phyloP scores from a whole-genome alignment of 108 stramenopile genomes.

The Stephanodiscus minutulus region DNA sequence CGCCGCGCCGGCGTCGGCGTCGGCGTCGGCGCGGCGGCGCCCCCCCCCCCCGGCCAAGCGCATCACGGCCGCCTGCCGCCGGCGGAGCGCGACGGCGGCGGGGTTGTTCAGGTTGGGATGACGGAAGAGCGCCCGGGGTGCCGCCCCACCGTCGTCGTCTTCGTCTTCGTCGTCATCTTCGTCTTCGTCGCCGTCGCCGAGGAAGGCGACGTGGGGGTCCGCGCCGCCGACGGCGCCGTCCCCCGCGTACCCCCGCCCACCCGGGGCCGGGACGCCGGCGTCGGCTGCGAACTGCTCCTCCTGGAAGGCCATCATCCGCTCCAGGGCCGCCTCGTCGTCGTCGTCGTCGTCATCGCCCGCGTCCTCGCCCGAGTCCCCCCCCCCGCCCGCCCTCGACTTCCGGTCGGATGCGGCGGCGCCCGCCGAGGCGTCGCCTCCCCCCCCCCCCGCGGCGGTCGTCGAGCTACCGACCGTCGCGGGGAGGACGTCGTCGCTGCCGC shows the following conservation, averaged over 20 bases:
- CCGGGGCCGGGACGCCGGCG: neutral
- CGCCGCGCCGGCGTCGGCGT: neutral
- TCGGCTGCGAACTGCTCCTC: slow-evolving; percentile 20
- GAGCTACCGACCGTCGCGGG: too few species aligned
- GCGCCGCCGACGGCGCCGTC: neutral
- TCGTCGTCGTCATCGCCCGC: slow-evolving; percentile 3
- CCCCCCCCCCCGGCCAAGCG: neutral
- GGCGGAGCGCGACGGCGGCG: slow-evolving; percentile 34
- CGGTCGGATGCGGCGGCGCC: neutral
- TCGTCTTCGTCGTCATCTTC: neutral
- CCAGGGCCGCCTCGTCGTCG: slow-evolving; percentile 28
- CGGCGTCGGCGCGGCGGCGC: neutral
- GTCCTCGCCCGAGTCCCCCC: neutral
- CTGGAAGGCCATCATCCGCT: slow-evolving; percentile 36
- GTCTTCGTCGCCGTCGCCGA: slow-evolving; percentile 13
- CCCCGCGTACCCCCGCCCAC: too few species aligned
- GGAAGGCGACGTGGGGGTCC: slow-evolving; percentile 27
- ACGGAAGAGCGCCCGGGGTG: neutral
- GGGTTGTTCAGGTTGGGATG: slow-evolving; percentile 32
- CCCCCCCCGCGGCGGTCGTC: neutral
- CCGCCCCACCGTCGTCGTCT: neutral
- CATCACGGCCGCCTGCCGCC: slow-evolving; percentile 11
- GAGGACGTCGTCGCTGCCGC: too few species aligned
- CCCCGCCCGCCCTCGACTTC: too few species aligned
- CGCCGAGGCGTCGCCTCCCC: neutral